Evolutionary conservation across 257 asterid species (phyloP).

Genomic region (Eustoma russellianum): DNA sequence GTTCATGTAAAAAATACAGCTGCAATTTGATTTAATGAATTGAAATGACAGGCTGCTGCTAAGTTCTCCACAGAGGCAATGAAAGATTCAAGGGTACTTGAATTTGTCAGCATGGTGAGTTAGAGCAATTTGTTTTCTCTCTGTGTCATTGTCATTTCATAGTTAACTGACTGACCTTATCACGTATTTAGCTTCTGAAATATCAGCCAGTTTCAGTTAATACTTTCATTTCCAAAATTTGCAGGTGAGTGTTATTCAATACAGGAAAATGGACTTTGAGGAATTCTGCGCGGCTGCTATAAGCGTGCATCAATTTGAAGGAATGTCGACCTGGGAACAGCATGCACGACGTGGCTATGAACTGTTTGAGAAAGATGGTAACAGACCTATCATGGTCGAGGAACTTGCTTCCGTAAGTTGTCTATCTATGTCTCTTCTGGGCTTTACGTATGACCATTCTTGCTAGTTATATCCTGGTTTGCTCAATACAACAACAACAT

Average conservation of each 20-base stretch:
- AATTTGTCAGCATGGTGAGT: constrained; percentile 63
- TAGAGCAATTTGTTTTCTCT: background rate
- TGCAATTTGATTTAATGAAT: background rate
- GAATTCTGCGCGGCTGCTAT: constrained; percentile 85
- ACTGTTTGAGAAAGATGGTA: constrained; percentile 86
- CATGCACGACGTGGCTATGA: constrained; percentile 88
- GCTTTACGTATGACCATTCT: too few species aligned
- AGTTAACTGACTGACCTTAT: background rate
- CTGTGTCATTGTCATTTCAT: background rate
- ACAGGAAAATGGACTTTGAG: constrained; percentile 75
- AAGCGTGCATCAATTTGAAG: constrained; percentile 90
- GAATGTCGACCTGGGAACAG: constrained; percentile 82
- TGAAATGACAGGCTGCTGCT: constrained; percentile 44
- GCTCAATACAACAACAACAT: too few species aligned
- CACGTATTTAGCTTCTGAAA: too few species aligned
- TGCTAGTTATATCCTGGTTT: too few species aligned
- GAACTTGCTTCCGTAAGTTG: constrained; percentile 87
- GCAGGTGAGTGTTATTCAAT: constrained; percentile 86
- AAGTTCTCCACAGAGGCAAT: constrained; percentile 76
- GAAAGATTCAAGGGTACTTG: constrained; percentile 88
- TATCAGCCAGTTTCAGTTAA: too few species aligned
- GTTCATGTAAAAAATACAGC: too few species aligned
- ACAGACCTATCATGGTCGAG: constrained; percentile 83
- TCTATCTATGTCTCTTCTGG: constrained; percentile 5
- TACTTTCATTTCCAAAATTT: background rate